These are phyloP conservation scores for Davidsoniella australis DNA, from an alignment of 2,329 filamentous ascomycete species.

Conservation along the genomic window DNA sequence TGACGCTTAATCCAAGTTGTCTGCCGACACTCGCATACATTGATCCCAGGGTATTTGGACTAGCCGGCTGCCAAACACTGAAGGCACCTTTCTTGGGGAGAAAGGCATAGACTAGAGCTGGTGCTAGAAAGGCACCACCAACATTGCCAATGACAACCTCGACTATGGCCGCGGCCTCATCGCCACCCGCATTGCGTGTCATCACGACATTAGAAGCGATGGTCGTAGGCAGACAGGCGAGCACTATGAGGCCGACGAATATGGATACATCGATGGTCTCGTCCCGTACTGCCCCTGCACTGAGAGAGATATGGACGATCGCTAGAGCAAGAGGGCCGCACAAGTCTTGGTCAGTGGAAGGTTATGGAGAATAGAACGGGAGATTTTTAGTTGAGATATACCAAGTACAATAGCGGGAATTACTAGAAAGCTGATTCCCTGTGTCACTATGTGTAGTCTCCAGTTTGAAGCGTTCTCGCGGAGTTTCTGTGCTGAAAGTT, in stretches of 20 bases:
- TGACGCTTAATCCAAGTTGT: conserved; percentile 49
- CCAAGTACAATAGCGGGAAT: conserved; percentile 46
- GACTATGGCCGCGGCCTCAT: conserved; percentile 47
- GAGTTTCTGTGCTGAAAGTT: conserved; percentile 45
- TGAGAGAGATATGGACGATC: conserved; percentile 30
- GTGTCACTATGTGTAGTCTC: conserved; percentile 50
- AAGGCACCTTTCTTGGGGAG: conserved; percentile 36
- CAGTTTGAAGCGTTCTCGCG: conserved; percentile 45
- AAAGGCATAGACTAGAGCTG: conserved; percentile 45
- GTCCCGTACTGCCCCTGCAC: conserved; percentile 29
- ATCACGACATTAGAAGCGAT: conserved; percentile 60
- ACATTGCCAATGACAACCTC: conserved; percentile 57
- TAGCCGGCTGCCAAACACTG: conserved; percentile 35
- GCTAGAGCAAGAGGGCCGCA: conserved; percentile 16
- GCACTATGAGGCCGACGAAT: conserved; percentile 49
- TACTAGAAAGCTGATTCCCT: conserved; percentile 48
- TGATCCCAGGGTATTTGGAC: conserved; percentile 32
- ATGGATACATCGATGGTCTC: conserved; percentile 45
- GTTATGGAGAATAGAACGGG: background rate
- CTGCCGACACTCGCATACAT: conserved; percentile 53
- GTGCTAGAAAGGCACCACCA: conserved; percentile 49
- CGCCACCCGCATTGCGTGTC: conserved; percentile 51
- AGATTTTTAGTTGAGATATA: conserved; percentile 16
- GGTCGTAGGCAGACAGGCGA: conserved; percentile 53
- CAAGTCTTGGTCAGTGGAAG: too few relatives aligned